Base-by-base conservation (phyloP, 441 rosid genomes). In the Mallotus repandus region DNA sequence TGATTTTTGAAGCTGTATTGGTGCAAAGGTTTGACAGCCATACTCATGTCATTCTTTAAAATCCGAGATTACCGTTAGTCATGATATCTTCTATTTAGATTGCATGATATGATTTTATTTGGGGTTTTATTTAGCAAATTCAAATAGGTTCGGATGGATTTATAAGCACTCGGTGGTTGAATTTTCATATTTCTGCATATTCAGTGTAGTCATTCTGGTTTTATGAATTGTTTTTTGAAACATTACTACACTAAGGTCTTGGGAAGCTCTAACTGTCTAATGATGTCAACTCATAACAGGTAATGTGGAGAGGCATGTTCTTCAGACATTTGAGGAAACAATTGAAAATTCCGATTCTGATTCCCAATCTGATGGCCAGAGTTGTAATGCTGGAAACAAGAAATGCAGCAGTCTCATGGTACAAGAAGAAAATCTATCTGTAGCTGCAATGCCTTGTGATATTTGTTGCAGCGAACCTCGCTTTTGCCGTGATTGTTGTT, bases 401-500 rank as follows among this genome's bases (percentile, higher is more conserved):
- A 80, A 71, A 73, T 93, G 98, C 78, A 55, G 50, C 64, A 87
- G 96, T 84, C 76, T 86, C 63, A 58, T 74, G 68, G 64, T 67
- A 18, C 78, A 72, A 32, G 76, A 71, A 57, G 88, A 80, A 71
- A 64, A 72, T 63, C 76, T 69, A 10, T 21, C 79, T 59, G 50
- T 80, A 66, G 71, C 83, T 48, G 43, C 79, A 25, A 84, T 90
- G 87, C 87, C 89, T 67, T 91, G 97, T 83, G 91, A 91, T 76
- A 84, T 93, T 78, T 95, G 98, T 81, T 95, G 99, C 73, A 57
- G 60, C 48, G 98, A 93, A 80, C 88, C 89, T 74, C 71, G 21
- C 45, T 90, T 95, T 81, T 95, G 98, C 82, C 76, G 81, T 76
- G 88, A 90, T 61, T 96, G 99, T 74, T 90, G 89, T 73, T 96